Conservation (phyloP, 768 basidiomycete species). For the Rhizopogon roseolus region DNA sequence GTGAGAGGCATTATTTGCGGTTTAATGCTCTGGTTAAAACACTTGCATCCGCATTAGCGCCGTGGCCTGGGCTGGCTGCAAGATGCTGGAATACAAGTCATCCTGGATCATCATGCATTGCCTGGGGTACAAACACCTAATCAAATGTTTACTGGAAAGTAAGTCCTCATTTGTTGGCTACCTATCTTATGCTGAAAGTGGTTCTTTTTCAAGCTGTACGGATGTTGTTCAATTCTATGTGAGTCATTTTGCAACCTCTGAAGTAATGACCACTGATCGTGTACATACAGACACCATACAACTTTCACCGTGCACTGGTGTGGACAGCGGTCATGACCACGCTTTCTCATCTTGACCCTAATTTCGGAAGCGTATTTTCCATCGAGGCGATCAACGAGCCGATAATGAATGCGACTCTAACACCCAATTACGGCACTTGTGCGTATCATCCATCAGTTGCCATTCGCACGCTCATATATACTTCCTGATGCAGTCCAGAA, state of each 20-base stretch:
- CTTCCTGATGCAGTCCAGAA: slow-evolving; percentile 47
- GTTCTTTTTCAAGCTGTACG: slow-evolving; percentile 48
- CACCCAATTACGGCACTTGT: slow-evolving; percentile 72
- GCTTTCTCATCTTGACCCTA: slow-evolving; percentile 63
- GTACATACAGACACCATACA: slow-evolving; percentile 50
- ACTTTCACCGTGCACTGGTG: slow-evolving; percentile 73
- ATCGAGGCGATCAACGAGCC: slow-evolving; percentile 80
- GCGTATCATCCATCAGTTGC: slow-evolving; percentile 15
- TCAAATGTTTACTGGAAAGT: slow-evolving; percentile 71
- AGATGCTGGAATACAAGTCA: slow-evolving; percentile 57
- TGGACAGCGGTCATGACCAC: slow-evolving; percentile 81
- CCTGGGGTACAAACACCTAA: slow-evolving; percentile 61
- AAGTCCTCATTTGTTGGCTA: slow-evolving; percentile 10
- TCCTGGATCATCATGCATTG: slow-evolving; percentile 67
- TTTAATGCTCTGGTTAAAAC: background rate
- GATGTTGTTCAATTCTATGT: slow-evolving; percentile 71
- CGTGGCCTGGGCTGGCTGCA: slow-evolving; percentile 58
- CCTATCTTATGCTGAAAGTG: background rate
- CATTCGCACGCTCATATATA: background rate
- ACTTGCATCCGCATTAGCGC: slow-evolving; percentile 34
- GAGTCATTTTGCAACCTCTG: slow-evolving; percentile 10
- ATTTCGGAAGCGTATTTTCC: slow-evolving; percentile 59
- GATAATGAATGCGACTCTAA: slow-evolving; percentile 62
- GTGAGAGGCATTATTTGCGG: slow-evolving; percentile 31
- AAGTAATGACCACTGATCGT: slow-evolving; percentile 2